Conservation (phyloP, 176 grass and related monocot genomes). For the Cenchrus americanus region DNA sequence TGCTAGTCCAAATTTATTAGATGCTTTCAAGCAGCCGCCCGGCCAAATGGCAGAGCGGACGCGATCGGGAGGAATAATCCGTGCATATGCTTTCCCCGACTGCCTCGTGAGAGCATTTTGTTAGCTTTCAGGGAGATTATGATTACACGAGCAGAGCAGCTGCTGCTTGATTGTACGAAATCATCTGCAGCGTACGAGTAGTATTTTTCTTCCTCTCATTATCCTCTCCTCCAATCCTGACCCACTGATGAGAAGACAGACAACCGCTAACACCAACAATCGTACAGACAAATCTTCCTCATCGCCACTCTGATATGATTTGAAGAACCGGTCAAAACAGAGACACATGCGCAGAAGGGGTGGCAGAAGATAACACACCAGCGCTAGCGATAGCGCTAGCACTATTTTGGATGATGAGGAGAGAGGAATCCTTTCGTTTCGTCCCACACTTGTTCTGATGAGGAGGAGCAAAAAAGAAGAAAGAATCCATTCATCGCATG, state of each 20-base stretch:
- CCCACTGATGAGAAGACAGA: conserved; percentile 29
- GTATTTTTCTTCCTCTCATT: not conserved
- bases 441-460: not conserved
- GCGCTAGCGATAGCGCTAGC: not conserved
- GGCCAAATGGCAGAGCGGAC: conserved; percentile 11
- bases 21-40: not conserved
- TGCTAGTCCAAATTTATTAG: not conserved
- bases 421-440: not conserved
- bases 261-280: not conserved
- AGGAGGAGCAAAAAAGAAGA: not conserved
- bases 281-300: not conserved
- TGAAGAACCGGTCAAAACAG: not conserved
- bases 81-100: conserved; percentile 8
- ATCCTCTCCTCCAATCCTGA: not conserved
- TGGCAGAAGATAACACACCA: not conserved
- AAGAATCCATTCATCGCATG: conserved; percentile 26
- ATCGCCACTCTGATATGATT: not conserved
- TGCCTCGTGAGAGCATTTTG: not conserved
- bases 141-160: not conserved
- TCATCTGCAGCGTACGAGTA: not conserved
- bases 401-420: not conserved
- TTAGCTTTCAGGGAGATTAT: conserved; percentile 18
- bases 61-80: conserved; percentile 14
- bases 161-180: not conserved
- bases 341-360: not conserved